These are phyloP conservation scores for Suillus alpinus DNA, from an alignment of 768 basidiomycete genomes.

Conservation along the genomic window DNA sequence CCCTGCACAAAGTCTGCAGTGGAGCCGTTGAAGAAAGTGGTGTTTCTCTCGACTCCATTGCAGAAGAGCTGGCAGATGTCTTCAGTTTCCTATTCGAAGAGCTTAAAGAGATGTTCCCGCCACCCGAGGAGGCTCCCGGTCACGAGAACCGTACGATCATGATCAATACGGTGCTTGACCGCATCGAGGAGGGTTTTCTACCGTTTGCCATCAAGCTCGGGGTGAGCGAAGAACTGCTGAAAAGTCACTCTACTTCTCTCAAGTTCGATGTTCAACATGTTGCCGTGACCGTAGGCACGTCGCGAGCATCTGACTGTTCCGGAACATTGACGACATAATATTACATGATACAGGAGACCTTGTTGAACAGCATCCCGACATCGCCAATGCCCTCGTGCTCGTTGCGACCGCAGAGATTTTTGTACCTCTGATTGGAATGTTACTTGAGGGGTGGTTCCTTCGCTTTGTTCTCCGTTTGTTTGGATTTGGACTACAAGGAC, in stretches of 20 bases:
- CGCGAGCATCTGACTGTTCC: background rate
- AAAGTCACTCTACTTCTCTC: constrained; percentile 21
- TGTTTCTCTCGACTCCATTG: constrained; percentile 14
- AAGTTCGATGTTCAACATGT: constrained; percentile 20
- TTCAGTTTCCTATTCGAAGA: constrained; percentile 22
- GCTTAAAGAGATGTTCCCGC: constrained; percentile 23
- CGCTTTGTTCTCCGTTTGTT: constrained; percentile 31
- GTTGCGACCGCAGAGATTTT: constrained; percentile 4
- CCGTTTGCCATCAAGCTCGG: constrained; percentile 17
- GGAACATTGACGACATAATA: background rate
- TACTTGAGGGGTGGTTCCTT: constrained; percentile 30
- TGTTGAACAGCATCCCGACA: constrained; percentile 33
- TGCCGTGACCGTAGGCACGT: constrained; percentile 21
- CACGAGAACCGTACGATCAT: constrained; percentile 24
- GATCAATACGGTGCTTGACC: constrained; percentile 20
- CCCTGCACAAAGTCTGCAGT: background rate
- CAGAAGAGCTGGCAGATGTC: constrained; percentile 13
- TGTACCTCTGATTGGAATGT: constrained; percentile 5
- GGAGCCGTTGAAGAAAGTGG: background rate
- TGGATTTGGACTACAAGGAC: constrained; percentile 36
- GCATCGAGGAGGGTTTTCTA: constrained; percentile 26
- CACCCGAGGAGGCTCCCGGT: constrained; percentile 27
- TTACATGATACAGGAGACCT: constrained; percentile 29
- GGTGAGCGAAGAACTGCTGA: constrained; percentile 22
- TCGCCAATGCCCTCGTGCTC: constrained; percentile 25